These are phyloP conservation scores for Candida cerambycidarum DNA, from an alignment of 805 yeast species.

Conservation along the genomic window DNA sequence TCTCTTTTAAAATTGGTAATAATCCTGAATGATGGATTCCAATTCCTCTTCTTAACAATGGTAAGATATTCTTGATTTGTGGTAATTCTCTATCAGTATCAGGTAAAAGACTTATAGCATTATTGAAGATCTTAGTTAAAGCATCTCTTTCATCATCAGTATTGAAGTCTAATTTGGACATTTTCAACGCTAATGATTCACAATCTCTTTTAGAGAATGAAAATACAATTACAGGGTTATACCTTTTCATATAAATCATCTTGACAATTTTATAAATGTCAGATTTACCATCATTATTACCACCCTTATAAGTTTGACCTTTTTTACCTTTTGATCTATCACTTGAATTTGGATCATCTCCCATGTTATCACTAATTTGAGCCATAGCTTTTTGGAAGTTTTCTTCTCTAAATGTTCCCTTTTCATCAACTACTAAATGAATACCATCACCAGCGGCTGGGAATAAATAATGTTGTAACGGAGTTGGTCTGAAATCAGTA, in stretches of 20 bases:
- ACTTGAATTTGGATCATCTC: slow-evolving; percentile 75
- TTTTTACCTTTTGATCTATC: slow-evolving; percentile 64
- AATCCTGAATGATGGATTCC: slow-evolving; percentile 98
- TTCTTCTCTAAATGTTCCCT: slow-evolving; percentile 93
- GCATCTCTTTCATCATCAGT: slow-evolving; percentile 92
- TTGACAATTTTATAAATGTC: slow-evolving; percentile 96
- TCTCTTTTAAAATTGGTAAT: slow-evolving; percentile 89
- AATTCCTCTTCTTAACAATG: slow-evolving; percentile 88
- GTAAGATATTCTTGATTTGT: slow-evolving; percentile 88
- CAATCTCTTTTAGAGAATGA: slow-evolving; percentile 98
- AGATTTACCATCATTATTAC: slow-evolving; percentile 69
- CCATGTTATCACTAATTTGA: slow-evolving; percentile 74
- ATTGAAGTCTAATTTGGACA: slow-evolving; percentile 95
- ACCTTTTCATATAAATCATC: slow-evolving; percentile 96
- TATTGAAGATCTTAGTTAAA: slow-evolving; percentile 82
- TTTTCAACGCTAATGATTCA: slow-evolving; percentile 88
- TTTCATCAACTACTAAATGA: slow-evolving; percentile 95
- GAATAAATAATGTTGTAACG: slow-evolving; percentile 93
- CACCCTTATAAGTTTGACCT: slow-evolving; percentile 86
- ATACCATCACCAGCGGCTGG: slow-evolving; percentile 99
- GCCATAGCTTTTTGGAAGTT: slow-evolving; percentile 99
- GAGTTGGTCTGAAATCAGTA: slow-evolving; percentile 98
- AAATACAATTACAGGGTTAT: slow-evolving; percentile 97
- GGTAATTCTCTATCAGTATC: slow-evolving; percentile 91
- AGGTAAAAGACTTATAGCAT: slow-evolving; percentile 85